These are phyloP conservation scores for Solanum phureja DNA, from an alignment of 257 asterid genomes.

Conservation along the genomic window DNA sequence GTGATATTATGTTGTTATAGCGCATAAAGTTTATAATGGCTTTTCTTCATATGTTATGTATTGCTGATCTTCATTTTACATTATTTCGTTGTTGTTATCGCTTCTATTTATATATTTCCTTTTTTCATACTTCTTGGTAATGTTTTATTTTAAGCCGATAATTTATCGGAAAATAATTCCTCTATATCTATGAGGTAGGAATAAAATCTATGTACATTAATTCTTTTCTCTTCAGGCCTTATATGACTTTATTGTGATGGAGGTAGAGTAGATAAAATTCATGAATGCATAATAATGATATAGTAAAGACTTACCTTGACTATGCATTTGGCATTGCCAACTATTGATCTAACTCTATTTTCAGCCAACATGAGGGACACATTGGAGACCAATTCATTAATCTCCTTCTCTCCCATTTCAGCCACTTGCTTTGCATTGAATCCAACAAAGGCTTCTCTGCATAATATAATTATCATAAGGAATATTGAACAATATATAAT, in stretches of 20 bases:
- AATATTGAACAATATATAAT: background rate
- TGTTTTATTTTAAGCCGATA: no score
- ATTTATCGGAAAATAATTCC: no score
- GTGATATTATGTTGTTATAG: background rate
- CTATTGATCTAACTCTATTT: slow-evolving; percentile 66
- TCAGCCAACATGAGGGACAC: slow-evolving; percentile 51
- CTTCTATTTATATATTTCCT: no score
- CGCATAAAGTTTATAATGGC: background rate
- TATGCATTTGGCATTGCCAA: slow-evolving; percentile 78
- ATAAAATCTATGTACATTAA: no score
- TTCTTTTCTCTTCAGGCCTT: no score
- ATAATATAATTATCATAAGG: background rate
- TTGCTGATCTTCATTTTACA: no score
- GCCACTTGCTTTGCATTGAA: slow-evolving; percentile 58
- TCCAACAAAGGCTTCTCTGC: slow-evolving; percentile 60
- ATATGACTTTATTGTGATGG: background rate
- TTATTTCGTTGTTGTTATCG: background rate
- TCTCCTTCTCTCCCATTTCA: slow-evolving; percentile 71
- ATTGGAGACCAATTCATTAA: slow-evolving; percentile 32
- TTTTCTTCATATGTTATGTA: no score
- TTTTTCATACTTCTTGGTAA: no score
- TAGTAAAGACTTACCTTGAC: slow-evolving; percentile 41
- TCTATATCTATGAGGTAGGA: no score
- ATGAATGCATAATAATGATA: background rate
- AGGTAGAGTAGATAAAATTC: background rate